Base-by-base conservation (phyloP, 257 asterid genomes). In the Nicotiana sylvestris region DNA sequence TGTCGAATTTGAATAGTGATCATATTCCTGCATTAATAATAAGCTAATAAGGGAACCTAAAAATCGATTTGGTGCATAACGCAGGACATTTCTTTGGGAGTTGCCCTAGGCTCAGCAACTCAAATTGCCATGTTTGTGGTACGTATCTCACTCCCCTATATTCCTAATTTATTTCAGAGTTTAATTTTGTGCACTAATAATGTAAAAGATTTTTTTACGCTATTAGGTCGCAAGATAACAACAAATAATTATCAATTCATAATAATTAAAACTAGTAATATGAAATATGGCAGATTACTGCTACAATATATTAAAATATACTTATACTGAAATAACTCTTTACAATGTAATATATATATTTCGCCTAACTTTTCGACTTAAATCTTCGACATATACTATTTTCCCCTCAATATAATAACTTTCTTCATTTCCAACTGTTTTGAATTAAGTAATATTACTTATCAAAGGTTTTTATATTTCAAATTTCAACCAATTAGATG, bases 121-220 rank as follows among this genome's bases (percentile, higher is more conserved):
- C 91, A 88, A 80, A 88, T 88, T 78, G 83, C 85, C 2, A 81
- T 94, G 93, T 96, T 96, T 86, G 97, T 94, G 93, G 99, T 96
- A 81, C 82, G 91, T 21, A 67, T 62, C 61, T 58, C 55, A 35
- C 21, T 29, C 17, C 33, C 1, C 7, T 17, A n/a, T 25, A 30
- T 7, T 9, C 67, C 32, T 13, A 60, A n/a, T 29, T 39, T 21
- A 10, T 70, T 80, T 80, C 0, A 43, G 7, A 72, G 13, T 46
- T 72, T 46, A 46, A 46, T 25, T 72, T 72, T 12, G 2, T 72
- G 1, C 3, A 1, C 6, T 11, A 9, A 18, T 69, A 72, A 21
- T 64, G 3, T 11, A 46, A 12, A 12, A 21, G 6, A 70, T 10
- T 21, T 46, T 0, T 12, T 72, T 46, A 25, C 4, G 2, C 43